Evolutionary conservation across 371 early-diverging fungal genomes (phyloP), one percentile per base, ranked within the genome.

Genomic region (Nematocida displodere): DNA sequence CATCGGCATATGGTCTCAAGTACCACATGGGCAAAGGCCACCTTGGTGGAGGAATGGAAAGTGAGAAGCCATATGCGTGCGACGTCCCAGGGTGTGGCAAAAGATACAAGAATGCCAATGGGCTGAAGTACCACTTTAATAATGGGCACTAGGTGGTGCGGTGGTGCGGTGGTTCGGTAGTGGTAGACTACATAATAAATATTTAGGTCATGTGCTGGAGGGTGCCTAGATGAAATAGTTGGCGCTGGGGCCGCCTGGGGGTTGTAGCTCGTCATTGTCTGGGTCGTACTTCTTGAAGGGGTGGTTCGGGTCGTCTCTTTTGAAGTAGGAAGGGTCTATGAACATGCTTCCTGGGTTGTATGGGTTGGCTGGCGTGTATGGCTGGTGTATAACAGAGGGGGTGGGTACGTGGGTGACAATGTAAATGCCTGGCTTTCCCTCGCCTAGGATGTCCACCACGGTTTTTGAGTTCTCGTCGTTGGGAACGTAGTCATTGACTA

Each of bases 81-180:
- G 86, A 88, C 13, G 86, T 90, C 61, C 85, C 87, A 53, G 88
- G 87, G 17, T 94, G 95, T 84, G 88, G 88, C 56, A 93, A 92
- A 80, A 85, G 89, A 31, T 95, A 95, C 86, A 95, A 95, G 86
- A 95, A 95, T 83, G 84, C 90, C 76, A 94, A 93, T 80, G 97
- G 97, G 1, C 86, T 96, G 68, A 92, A 92, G 82, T 93, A 93
- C 80, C 93, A 93, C 79, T 86, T 92, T 65, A 89, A 89, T 75
- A 90, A 91, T 75, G 87, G 88, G 39, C 93, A 93, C 61, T 64
- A 76, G 61, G 44, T 13, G 11, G 11, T 42, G n/a, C n/a, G 11
- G 44, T 13, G n/a, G 44, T 11, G 44, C n/a, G n/a, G 44, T 13
- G 11, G 11, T 42, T 13, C n/a, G 11, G 44, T 13, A 42, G 44